Evolutionary conservation across 2,329 filamentous ascomycete species (phyloP), one percentile per base, ranked within the genome.

Genomic region (Aspergillus quadrilineatus): DNA sequence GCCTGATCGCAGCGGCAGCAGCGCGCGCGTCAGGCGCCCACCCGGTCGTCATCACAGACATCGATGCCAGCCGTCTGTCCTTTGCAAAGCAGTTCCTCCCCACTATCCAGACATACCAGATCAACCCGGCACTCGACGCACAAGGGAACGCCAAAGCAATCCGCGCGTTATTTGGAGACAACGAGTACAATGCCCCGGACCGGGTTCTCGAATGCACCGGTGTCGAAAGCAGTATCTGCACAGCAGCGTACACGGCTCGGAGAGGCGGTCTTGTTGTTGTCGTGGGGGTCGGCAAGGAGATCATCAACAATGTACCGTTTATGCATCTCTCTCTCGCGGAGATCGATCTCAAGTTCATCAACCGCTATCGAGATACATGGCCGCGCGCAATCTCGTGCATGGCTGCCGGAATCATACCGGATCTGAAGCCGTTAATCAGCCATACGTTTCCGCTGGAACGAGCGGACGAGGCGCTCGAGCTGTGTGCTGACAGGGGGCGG

Each of bases 311-410:
- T 59, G 61, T 87, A 28, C 85, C 85, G 0, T 87, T 88, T 60
- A 88, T 87, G 85, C 84, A 87, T 66, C 64, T 87, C 17, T 85
- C 82, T 3, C 68, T 87, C 37, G 81, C 82, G 4, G 85, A 87
- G 82, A 87, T 89, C 60, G 79, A 88, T 62, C 75, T 89, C 28
- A 83, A 81, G 37, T 89, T 89, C 72, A 89, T 89, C 67, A 89
- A 89, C 69, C 79, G 87, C 6, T 89, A 89, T 67, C 78, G 81
- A 41, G 85, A 89, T 65, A 89, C 86, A 0, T 89, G 87, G 86
- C 86, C 86, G 0, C 80, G 82, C 0, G 87, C 84, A 0, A 86
- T 89, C 34, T 77, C 82, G 6, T 83, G 82, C 47, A 66, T 89
- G 29, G 79, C 77, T 41, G 83, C 84, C 3, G 82, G 81, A 0